Conservation (phyloP, 1,139 yeast species). For the Nakaseomyces kungkrabaensis region DNA sequence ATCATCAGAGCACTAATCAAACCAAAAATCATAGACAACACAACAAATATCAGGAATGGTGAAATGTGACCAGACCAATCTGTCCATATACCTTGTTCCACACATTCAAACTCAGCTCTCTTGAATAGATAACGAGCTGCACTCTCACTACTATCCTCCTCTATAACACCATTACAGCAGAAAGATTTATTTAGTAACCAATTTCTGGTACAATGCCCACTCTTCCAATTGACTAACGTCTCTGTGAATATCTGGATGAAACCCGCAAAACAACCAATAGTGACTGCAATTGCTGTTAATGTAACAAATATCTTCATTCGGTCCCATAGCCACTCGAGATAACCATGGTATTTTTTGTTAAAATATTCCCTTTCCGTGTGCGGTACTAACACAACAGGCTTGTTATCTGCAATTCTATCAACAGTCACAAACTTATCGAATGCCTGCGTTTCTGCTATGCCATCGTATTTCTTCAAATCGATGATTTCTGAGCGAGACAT, state of each 20-base stretch:
- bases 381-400: slow-evolving; percentile 21
- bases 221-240: slow-evolving; percentile 68
- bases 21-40: slow-evolving; percentile 54
- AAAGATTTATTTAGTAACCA: slow-evolving; percentile 65
- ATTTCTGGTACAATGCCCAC: slow-evolving; percentile 65
- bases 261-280: slow-evolving; percentile 78
- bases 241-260: slow-evolving; percentile 72
- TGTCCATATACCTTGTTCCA: slow-evolving; percentile 39
- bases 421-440: slow-evolving; percentile 58
- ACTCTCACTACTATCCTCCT: slow-evolving; percentile 3
- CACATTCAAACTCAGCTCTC: slow-evolving; percentile 35
- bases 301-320: slow-evolving; percentile 63
- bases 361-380: slow-evolving; percentile 7
- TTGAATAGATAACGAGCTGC: slow-evolving; percentile 11
- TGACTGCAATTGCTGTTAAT: slow-evolving; percentile 60
- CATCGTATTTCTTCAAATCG: slow-evolving; percentile 5
- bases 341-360: slow-evolving; percentile 7
- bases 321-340: slow-evolving; percentile 34
- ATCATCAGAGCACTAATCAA: slow-evolving; percentile 60
- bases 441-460: slow-evolving; percentile 29
- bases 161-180: slow-evolving; percentile 61
- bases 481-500: slow-evolving; percentile 2
- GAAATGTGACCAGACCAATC: slow-evolving; percentile 41
- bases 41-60: slow-evolving; percentile 51
- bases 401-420: slow-evolving; percentile 76